Percentiles rank a stretch among this genome's conserved stretches.
phyloP scores from a whole-genome alignment of 2,329 filamentous ascomycete species.

The Thermomyces lanuginosus region DNA sequence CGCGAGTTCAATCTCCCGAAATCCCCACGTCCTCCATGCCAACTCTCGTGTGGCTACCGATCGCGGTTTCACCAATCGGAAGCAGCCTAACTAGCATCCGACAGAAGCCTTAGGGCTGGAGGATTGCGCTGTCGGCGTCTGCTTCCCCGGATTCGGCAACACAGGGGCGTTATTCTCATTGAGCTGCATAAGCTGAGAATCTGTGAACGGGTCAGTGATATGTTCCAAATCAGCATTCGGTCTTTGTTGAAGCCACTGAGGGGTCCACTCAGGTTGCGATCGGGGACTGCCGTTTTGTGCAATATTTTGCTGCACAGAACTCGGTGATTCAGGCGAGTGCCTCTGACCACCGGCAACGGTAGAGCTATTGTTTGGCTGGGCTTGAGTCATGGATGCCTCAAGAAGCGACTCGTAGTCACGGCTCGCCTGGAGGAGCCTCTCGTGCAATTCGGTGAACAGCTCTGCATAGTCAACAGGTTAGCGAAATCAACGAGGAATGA shows the following conservation, averaged over 20 bases:
- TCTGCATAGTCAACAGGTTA: constrained; percentile 40
- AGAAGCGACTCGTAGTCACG: constrained; percentile 92
- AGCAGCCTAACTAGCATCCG: too few species aligned
- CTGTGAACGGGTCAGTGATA: constrained; percentile 8
- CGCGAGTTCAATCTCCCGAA: too few species aligned
- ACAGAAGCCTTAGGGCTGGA: too few species aligned
- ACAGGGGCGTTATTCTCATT: constrained; percentile 18
- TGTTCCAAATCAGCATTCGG: not conserved
- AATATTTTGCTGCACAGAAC: constrained; percentile 39
- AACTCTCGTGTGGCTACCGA: too few species aligned
- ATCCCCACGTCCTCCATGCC: too few species aligned
- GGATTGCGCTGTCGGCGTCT: too few species aligned
- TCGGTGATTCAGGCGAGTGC: constrained; percentile 16
- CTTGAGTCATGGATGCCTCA: constrained; percentile 92
- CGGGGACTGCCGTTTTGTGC: constrained; percentile 52
- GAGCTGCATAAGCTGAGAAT: constrained; percentile 25
- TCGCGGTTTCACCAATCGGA: too few species aligned
- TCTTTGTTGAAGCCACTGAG: constrained; percentile 30
- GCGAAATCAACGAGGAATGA: constrained; percentile 7
- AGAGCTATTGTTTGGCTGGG: constrained; percentile 57
- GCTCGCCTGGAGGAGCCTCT: constrained; percentile 98
- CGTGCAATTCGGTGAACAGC: constrained; percentile 94
- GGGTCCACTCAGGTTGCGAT: constrained; percentile 25
- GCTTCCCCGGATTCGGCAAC: too few species aligned
- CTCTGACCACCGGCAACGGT: too few species aligned